Conservation (phyloP, 2,329 filamentous ascomycete species). For the Ilyonectria mors-panacis region DNA sequence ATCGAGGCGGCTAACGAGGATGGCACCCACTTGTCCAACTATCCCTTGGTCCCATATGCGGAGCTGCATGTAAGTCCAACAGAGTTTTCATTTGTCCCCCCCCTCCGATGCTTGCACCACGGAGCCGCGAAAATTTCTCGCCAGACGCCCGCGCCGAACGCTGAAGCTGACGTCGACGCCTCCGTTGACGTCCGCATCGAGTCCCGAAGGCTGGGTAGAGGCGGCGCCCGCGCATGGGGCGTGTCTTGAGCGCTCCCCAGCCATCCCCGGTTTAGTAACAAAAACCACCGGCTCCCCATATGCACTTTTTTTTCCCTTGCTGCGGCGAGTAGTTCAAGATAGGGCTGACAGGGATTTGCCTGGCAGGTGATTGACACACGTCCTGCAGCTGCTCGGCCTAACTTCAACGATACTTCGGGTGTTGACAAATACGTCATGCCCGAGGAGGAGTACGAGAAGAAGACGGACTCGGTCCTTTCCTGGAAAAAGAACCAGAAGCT, state of each 20-base stretch:
- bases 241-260: constrained; percentile 26
- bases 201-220: constrained; percentile 35
- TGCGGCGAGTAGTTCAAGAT: constrained; percentile 41
- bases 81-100: constrained; percentile 35
- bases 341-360: constrained; percentile 50
- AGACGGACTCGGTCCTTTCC: constrained; percentile 88
- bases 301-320: constrained; percentile 27
- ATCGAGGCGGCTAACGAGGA: constrained; percentile 84
- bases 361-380: constrained; percentile 83
- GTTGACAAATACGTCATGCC: constrained; percentile 95
- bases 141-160: constrained; percentile 8
- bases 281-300: constrained; percentile 29
- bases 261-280: constrained; percentile 29
- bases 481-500: constrained; percentile 97
- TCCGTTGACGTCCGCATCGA: constrained; percentile 6
- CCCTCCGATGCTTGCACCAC: constrained; percentile 15
- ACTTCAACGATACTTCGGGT: constrained; percentile 84
- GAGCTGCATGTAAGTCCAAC: constrained; percentile 81
- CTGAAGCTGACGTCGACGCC: constrained; percentile 12
- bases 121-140: constrained; percentile 36
- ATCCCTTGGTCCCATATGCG: constrained; percentile 80
- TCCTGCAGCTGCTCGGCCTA: constrained; percentile 80
- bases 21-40: constrained; percentile 72
- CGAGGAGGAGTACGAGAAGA: constrained; percentile 86
- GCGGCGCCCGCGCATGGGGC: constrained; percentile 23